Conservation (phyloP, 768 basidiomycete species). For the Lyophyllum atratum region DNA sequence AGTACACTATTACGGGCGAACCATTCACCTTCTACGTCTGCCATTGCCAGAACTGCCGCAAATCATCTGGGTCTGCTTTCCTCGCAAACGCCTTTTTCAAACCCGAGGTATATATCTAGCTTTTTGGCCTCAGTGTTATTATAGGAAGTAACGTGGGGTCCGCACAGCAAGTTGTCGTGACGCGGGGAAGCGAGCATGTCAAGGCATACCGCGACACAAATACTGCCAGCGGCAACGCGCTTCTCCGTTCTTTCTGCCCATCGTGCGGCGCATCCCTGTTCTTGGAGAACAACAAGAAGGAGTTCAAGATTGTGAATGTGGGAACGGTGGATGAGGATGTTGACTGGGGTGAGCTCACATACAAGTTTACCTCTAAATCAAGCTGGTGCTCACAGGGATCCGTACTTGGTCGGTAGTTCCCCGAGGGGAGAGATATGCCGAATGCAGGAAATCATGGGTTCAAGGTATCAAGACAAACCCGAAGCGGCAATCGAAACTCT, state of each 20-base stretch:
- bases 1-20: constrained; percentile 17
- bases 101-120: constrained; percentile 17
- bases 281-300: constrained; percentile 17
- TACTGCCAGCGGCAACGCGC: constrained; percentile 23
- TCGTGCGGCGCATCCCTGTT: constrained; percentile 27
- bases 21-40: constrained; percentile 23
- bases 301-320: constrained; percentile 24
- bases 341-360: constrained; percentile 29
- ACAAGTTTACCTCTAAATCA: neutral
- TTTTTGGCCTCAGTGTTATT: neutral
- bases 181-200: constrained; percentile 22
- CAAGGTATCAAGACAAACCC: constrained; percentile 22
- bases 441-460: constrained; percentile 24
- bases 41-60: constrained; percentile 27
- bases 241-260: constrained; percentile 28
- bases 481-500: constrained; percentile 14
- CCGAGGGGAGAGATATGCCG: constrained; percentile 26
- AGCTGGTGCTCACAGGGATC: neutral
- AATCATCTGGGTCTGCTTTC: constrained; percentile 26
- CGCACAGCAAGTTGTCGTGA: constrained; percentile 23
- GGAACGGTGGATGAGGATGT: constrained; percentile 32
- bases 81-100: constrained; percentile 27
- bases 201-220: constrained; percentile 23
- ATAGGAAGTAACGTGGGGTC: too few relatives aligned
- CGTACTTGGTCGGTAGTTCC: constrained; percentile 22